Evolutionary conservation across 768 basidiomycete genomes (phyloP).

Genomic region (Macrocybe gigantea): DNA sequence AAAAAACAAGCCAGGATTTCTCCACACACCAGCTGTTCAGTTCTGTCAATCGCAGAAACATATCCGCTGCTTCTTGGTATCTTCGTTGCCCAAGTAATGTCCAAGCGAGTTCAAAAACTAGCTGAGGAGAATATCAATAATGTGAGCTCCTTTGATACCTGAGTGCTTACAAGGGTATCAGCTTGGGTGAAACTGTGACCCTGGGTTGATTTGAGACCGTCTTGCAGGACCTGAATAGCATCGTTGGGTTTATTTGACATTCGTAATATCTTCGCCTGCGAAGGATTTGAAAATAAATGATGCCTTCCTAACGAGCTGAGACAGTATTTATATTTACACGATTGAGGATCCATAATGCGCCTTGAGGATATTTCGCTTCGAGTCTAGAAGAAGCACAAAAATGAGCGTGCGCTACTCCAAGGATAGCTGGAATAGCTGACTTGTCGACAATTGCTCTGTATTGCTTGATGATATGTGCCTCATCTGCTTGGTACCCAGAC

Average conservation of each 20-base stretch:
- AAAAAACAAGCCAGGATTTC: neutral
- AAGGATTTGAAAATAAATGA: no score
- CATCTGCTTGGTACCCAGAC: conserved; percentile 74
- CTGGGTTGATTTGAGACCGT: conserved; percentile 49
- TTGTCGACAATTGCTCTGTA: conserved; percentile 61
- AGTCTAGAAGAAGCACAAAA: conserved; percentile 28
- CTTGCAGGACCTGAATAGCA: conserved; percentile 58
- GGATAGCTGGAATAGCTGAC: conserved; percentile 26
- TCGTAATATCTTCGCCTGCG: conserved; percentile 67
- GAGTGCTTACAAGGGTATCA: conserved; percentile 52
- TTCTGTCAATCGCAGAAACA: conserved; percentile 57
- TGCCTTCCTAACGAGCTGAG: no score
- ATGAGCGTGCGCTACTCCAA: neutral
- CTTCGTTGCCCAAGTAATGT: conserved; percentile 56
- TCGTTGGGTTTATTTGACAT: conserved; percentile 61
- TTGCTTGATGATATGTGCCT: conserved; percentile 53
- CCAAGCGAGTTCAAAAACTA: conserved; percentile 79
- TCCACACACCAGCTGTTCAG: conserved; percentile 65
- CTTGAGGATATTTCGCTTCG: conserved; percentile 53
- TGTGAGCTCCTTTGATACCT: neutral
- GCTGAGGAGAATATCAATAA: conserved; percentile 24
- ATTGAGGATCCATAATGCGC: conserved; percentile 71
- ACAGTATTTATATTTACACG: conserved; percentile 30
- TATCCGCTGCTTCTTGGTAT: conserved; percentile 63
- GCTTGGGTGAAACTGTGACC: conserved; percentile 61